Evolutionary conservation across 768 basidiomycete genomes (phyloP).

Genomic region (Mycena alexandri): DNA sequence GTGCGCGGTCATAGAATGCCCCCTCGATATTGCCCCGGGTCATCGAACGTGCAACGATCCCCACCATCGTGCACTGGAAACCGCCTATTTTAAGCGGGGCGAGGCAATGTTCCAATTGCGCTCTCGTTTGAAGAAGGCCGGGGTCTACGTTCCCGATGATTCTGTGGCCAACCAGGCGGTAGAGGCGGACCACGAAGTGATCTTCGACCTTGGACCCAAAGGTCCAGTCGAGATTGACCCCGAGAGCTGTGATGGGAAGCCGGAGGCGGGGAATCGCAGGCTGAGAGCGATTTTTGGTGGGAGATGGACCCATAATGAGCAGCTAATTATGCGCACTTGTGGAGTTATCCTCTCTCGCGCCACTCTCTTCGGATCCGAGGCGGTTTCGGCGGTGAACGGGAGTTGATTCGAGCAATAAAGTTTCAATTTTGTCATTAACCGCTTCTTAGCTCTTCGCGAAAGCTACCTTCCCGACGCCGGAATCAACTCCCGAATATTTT

Average conservation of each 20-base stretch:
- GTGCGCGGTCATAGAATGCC: constrained; percentile 10
- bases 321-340: constrained; percentile 27
- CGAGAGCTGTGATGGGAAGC: constrained; percentile 17
- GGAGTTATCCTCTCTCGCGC: constrained; percentile 28
- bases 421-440: background rate
- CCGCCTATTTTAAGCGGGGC: constrained; percentile 14
- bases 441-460: constrained; percentile 21
- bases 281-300: constrained; percentile 34
- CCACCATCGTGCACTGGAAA: constrained; percentile 28
- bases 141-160: constrained; percentile 15
- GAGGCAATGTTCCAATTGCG: constrained; percentile 35
- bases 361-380: constrained; percentile 29
- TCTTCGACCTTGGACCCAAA: background rate
- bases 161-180: background rate
- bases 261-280: constrained; percentile 28
- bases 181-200: constrained; percentile 16
- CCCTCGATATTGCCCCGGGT: constrained; percentile 4
- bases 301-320: constrained; percentile 38
- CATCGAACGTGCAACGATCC: constrained; percentile 30
- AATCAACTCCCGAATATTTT: constrained; percentile 38
- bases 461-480: constrained; percentile 29
- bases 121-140: constrained; percentile 19
- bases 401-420: background rate
- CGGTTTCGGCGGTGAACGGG: constrained; percentile 19
- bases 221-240: constrained; percentile 8